Base-by-base conservation (phyloP, 768 basidiomycete species). In the Tylopilus intermedius region DNA sequence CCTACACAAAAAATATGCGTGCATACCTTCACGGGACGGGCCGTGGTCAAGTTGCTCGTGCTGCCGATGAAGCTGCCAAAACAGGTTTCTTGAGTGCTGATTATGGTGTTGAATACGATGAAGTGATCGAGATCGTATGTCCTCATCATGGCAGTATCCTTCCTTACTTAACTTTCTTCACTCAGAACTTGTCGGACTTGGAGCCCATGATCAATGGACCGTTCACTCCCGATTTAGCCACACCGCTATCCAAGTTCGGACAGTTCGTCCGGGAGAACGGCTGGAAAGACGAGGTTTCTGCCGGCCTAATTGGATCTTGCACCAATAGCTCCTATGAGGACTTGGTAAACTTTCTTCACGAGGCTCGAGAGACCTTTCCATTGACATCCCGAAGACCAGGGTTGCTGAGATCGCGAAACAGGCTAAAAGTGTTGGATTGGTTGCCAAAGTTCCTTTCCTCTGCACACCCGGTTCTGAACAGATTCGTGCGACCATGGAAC, bases 301-400 rank as follows among this genome's bases (percentile, higher is more conserved):
- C 94, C 22, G 83, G 79, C 46, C 78, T 99, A 26, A 99, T 99
- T 63, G 96, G 96, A 22, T 96, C 93, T n/a, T 99, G 96, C 70
- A 99, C 96, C 29, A 99, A 99, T 69, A 96, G 94, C 54, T 96
- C 94, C 5, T 99, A 98, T 66, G 91, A 95, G 67, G 91, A 94
- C 65, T 86, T 94, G 91, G 90, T 90, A 55, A 69, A 55, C 10
- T 51, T 33, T 41, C 35, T 9, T 47, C 7, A 2, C 26, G 42
- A 8, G 30, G 39, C 48, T 50, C 33, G 49, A 38, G 33, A 8
- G 18, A n/a, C 15, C 0, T n/a, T 21, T 55, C 4, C 6, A 30
- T 37, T 61, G 56, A 55, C 45, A 54, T 48, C 35, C 46, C 13
- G 33, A 62, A 93, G 93, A 93, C 93, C 8, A 83, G 90, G 55